Evolutionary conservation across 495 filamentous ascomycete species (phyloP), one percentile per base, ranked within the genome.

Genomic region (Amniculicola lignicola): DNA sequence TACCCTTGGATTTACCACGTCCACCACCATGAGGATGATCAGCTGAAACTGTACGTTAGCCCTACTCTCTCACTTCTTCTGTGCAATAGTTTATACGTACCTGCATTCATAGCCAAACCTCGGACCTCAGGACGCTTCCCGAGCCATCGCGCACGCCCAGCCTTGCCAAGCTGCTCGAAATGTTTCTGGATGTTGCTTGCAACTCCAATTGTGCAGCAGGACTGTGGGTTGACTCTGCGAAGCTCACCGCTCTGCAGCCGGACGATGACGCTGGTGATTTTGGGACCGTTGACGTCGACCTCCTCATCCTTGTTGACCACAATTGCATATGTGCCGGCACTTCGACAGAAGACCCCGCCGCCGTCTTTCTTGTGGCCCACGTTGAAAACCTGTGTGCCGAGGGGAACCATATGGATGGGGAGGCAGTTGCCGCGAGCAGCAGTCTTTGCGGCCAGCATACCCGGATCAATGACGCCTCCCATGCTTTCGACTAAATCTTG

Each of bases 1-100:
- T 97, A 79, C 93, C 91, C 86, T 98, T 97, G 21, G 89, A 95
- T 76, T 98, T 98, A 69, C 93, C 93, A 76, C 94, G 80, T 69
- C 93, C 93, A 85, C 93, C 93, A 80, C 93, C 93, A 73, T 98
- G 93, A 62, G 93, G 91, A 81, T 98, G 93, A 62, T 98, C 94
- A 57, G 75, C 81, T 82, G 54, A 39, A 58, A 54, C n/a, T n/a
- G n/a, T 25, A 16, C n/a, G 55, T 75, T 55, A 74, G 66, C 45
- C 50, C 47, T 36, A 14, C 15, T 9, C 25, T 24, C 1, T 45
- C n/a, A 43, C 15, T 39, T 11, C 2, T 19, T 11, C 31, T 7
- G 41, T 37, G 14, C 29, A 43, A 31, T 3, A 12, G 42, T 23
- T 38, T 41, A 14, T 28, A 72, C 80, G 65, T 73, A 87, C 84